Evolutionary conservation across 306 rosid species (phyloP).

Genomic region (Sophora flavescens): DNA sequence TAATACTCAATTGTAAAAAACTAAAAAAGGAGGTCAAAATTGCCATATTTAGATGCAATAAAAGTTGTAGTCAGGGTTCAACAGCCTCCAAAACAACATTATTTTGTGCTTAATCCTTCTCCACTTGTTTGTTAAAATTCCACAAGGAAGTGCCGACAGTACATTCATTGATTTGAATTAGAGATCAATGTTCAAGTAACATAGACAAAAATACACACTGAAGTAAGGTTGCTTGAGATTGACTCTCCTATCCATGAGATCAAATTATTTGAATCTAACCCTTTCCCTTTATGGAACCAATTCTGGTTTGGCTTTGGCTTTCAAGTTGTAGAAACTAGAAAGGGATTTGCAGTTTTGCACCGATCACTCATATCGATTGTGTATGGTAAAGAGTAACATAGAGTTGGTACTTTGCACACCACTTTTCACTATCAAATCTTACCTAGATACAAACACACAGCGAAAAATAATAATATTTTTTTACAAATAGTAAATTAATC

Average conservation of each 20-base stretch:
- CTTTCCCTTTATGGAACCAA: constrained; percentile 45
- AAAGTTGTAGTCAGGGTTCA: not conserved
- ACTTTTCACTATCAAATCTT: constrained; percentile 53
- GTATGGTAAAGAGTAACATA: constrained; percentile 60
- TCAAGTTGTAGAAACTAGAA: constrained; percentile 50
- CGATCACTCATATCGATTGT: constrained; percentile 50
- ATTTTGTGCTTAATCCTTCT: not conserved
- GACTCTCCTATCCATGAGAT: constrained; percentile 40
- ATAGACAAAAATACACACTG: constrained; percentile 15
- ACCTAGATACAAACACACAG: constrained; percentile 5
- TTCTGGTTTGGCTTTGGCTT: constrained; percentile 51
- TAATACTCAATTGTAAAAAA: constrained; percentile 5
- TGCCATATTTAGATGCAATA: constrained; percentile 27
- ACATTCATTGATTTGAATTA: constrained; percentile 36
- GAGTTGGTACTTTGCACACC: constrained; percentile 55
- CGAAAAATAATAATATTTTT: not conserved
- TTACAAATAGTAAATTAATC: too few relatives aligned
- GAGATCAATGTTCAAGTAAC: constrained; percentile 49
- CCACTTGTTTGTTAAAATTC: constrained; percentile 17
- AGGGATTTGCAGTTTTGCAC: constrained; percentile 51
- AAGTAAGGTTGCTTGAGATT: constrained; percentile 50
- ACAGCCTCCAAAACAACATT: not conserved
- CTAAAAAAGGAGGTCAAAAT: constrained; percentile 21
- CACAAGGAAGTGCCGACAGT: constrained; percentile 46
- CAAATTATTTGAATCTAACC: constrained; percentile 64